Conservation (phyloP, 305 asterid genomes). For the Fraxinus sp. region DNA sequence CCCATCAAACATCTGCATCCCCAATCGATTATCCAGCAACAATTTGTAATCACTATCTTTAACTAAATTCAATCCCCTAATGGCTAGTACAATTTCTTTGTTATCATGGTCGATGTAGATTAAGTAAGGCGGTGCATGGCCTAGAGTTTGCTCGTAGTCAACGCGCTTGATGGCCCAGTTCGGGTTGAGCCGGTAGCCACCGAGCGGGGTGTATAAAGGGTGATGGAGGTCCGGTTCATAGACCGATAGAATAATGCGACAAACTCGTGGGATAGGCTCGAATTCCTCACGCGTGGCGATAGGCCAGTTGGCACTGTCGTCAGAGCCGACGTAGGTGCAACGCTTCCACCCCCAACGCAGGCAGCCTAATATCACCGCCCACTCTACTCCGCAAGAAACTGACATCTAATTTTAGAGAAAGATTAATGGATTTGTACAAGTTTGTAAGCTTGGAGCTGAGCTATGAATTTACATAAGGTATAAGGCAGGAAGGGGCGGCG, state of each 20-base stretch:
- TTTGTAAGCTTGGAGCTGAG: neutral
- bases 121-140: constrained; percentile 81
- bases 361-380: constrained; percentile 72
- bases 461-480: neutral
- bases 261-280: constrained; percentile 72
- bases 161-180: constrained; percentile 69
- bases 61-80: constrained; percentile 69
- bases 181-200: constrained; percentile 68
- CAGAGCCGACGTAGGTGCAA: constrained; percentile 87
- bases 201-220: constrained; percentile 63
- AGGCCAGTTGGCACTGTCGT: constrained; percentile 88
- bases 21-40: constrained; percentile 70
- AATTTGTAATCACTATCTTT: constrained; percentile 72
- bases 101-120: constrained; percentile 71
- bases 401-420: constrained; percentile 46
- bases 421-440: neutral
- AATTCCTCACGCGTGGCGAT: constrained; percentile 71
- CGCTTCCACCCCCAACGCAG: constrained; percentile 98
- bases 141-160: constrained; percentile 63
- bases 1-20: constrained; percentile 93
- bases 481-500: neutral
- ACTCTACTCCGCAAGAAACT: constrained; percentile 76
- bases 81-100: constrained; percentile 72
- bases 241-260: constrained; percentile 78
- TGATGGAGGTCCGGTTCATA: constrained; percentile 68